phyloP scores from a whole-genome alignment of 208 protist genomes.

The Acanthamoeba culbertsoni region DNA sequence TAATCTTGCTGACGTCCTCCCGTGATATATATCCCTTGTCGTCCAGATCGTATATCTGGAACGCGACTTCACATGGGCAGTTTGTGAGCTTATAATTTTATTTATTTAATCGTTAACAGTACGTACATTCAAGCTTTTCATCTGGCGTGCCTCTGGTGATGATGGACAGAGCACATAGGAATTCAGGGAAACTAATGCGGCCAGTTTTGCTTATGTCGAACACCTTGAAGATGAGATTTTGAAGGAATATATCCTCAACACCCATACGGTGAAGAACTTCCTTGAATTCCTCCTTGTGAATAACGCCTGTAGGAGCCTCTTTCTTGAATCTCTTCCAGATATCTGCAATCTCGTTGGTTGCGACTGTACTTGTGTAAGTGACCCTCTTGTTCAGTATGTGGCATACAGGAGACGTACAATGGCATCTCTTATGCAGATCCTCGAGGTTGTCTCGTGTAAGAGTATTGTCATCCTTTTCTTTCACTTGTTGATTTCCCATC shows the following conservation, averaged over 20 bases:
- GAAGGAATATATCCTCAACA: neutral
- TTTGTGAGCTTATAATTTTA: no score
- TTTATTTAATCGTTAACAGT: neutral
- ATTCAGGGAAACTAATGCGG: slow-evolving; percentile 76
- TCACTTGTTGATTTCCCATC: neutral
- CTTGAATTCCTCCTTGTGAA: neutral
- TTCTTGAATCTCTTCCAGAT: neutral
- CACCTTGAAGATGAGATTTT: slow-evolving; percentile 68
- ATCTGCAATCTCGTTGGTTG: neutral
- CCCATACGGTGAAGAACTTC: neutral
- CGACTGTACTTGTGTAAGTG: no score
- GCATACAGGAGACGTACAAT: neutral
- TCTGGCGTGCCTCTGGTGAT: slow-evolving; percentile 74
- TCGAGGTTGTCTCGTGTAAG: neutral
- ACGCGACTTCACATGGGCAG: slow-evolving; percentile 81
- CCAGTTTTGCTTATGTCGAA: slow-evolving; percentile 72
- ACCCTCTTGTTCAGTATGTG: no score
- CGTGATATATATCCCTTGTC: slow-evolving; percentile 88
- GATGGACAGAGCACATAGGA: slow-evolving; percentile 66
- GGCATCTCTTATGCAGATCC: neutral
- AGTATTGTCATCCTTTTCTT: neutral
- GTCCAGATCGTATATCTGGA: slow-evolving; percentile 92
- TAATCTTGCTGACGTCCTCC: slow-evolving; percentile 87
- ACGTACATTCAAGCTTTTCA: slow-evolving; percentile 77
- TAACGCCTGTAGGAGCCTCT: neutral